Evolutionary conservation across 768 basidiomycete genomes (phyloP).

Genomic region (Stropharia rugosoannulata): DNA sequence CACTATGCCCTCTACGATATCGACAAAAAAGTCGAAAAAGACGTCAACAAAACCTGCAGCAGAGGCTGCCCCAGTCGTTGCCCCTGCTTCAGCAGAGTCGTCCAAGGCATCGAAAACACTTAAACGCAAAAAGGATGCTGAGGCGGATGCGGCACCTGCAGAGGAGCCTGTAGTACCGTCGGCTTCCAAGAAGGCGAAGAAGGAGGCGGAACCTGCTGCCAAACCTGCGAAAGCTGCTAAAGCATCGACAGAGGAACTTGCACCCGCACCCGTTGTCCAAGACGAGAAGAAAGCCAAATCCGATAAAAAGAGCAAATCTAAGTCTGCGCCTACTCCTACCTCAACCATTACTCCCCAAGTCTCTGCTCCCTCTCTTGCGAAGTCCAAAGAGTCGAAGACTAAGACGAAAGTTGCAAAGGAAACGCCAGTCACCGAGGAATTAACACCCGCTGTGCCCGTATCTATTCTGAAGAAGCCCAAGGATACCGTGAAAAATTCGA

Average conservation of each 20-base stretch:
- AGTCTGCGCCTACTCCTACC: neutral
- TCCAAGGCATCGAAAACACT: slow-evolving; percentile 20
- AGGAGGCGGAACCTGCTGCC: slow-evolving; percentile 8
- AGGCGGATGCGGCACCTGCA: slow-evolving; percentile 10
- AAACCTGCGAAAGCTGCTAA: slow-evolving; percentile 2
- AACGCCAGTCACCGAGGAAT: neutral
- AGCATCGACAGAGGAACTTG: neutral
- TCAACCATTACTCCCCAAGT: neutral
- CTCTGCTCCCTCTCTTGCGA: neutral
- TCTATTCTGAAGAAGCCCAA: slow-evolving; percentile 6
- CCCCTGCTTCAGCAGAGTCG: slow-evolving; percentile 8
- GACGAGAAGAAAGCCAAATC: slow-evolving; percentile 8
- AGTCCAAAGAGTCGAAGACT: slow-evolving; percentile 11
- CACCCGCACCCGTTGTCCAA: neutral
- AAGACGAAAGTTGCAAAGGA: slow-evolving; percentile 5
- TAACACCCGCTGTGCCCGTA: neutral
- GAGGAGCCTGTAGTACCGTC: slow-evolving; percentile 7
- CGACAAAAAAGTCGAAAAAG: slow-evolving; percentile 16
- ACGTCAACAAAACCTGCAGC: slow-evolving; percentile 3
- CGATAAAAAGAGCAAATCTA: neutral
- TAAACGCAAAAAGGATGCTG: slow-evolving; percentile 30
- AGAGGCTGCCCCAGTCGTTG: slow-evolving; percentile 1
- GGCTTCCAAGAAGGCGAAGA: slow-evolving; percentile 18
- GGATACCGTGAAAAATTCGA: slow-evolving; percentile 13
- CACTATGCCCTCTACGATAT: slow-evolving; percentile 6